phyloP scores from a whole-genome alignment of 345 rosid species.

The Eucalyptus polybractea region DNA sequence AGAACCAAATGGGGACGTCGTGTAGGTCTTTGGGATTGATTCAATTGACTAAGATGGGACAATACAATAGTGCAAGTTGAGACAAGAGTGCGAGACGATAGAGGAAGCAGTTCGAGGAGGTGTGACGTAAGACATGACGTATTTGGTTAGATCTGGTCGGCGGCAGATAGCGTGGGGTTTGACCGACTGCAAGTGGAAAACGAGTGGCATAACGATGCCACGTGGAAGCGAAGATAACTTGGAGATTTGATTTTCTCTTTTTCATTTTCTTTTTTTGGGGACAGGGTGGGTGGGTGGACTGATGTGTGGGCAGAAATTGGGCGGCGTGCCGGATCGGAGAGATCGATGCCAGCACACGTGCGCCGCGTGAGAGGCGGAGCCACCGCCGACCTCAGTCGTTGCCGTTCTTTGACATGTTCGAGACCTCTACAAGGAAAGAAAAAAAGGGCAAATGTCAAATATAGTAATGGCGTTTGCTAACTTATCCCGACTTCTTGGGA shows the following conservation, averaged over 20 bases:
- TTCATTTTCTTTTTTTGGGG: not conserved
- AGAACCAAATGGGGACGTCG: not conserved
- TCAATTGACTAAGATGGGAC: not conserved
- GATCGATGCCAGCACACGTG: not conserved
- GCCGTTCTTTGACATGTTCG: not conserved
- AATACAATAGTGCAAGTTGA: not conserved
- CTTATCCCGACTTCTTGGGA: fast-evolving
- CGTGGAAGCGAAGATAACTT: not conserved
- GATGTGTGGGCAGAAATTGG: not conserved
- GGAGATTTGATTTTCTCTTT: not conserved
- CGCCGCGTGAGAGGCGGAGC: not conserved
- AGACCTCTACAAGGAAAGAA: not conserved
- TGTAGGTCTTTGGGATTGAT: not conserved
- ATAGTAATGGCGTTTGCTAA: not conserved
- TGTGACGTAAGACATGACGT: not conserved
- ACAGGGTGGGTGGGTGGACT: not conserved
- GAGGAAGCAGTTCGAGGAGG: not conserved
- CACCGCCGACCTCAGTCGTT: not conserved
- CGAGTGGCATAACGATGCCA: not conserved
- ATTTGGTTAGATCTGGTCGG: not conserved
- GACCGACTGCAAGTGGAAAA: not conserved
- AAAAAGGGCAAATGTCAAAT: not conserved
- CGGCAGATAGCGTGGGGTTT: not conserved
- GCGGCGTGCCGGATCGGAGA: not conserved
- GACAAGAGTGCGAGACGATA: not conserved